phyloP scores from a whole-genome alignment of 345 rosid species.

The Syzygium grande region DNA sequence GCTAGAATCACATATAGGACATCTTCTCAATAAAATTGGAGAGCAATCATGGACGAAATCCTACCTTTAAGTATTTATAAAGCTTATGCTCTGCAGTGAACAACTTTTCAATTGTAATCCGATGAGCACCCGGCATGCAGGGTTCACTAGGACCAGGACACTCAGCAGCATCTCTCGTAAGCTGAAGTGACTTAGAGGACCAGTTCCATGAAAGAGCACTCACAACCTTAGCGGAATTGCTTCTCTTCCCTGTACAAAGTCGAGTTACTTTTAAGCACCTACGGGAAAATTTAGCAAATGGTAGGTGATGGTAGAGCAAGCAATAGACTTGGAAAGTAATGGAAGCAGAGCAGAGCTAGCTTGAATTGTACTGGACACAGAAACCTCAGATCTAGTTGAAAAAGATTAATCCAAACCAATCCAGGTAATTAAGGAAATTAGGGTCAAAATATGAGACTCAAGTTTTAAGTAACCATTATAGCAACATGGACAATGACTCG shows the following conservation, averaged over 20 bases:
- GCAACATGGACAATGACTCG: neutral
- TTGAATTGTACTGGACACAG: neutral
- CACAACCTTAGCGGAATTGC: constrained; percentile 79
- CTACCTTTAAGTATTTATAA: constrained; percentile 73
- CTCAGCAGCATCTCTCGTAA: constrained; percentile 27
- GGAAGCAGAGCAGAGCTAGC: neutral
- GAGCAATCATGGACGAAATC: constrained; percentile 1
- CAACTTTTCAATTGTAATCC: constrained; percentile 62
- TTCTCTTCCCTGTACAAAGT: constrained; percentile 54
- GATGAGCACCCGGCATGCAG: constrained; percentile 85
- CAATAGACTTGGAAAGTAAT: neutral
- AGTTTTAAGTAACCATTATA: neutral
- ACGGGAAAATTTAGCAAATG: neutral
- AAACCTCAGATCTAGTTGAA: neutral
- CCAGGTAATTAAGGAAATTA: neutral
- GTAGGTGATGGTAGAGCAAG: neutral
- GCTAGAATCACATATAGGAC: neutral
- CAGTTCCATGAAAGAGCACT: constrained; percentile 88
- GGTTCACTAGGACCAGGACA: constrained; percentile 41
- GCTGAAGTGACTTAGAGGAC: constrained; percentile 76
- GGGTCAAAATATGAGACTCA: neutral
- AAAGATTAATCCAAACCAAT: neutral
- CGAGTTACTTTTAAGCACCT: neutral
- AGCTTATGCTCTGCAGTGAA: constrained; percentile 73
- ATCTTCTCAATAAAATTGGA: neutral